Base-by-base conservation (phyloP, 306 rosid genomes). In the Datisca glomerata region DNA sequence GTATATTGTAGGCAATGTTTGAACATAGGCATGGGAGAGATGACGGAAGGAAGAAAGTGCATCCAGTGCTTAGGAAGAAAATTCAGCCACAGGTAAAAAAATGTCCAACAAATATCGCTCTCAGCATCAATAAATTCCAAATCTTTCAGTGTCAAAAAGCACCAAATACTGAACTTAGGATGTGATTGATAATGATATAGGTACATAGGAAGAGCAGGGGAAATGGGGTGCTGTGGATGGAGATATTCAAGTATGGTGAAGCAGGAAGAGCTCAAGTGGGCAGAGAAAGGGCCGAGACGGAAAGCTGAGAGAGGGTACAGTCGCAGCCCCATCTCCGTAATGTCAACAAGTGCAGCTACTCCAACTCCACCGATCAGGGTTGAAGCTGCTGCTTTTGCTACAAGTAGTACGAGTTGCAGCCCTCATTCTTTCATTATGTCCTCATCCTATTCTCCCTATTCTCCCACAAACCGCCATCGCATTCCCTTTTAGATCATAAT, bases 41-140 rank as follows among this genome's bases (percentile, higher is more conserved):
- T 86, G 94, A 73, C 47, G 0, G 96, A 86, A 58, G 96, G 96
- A 61, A 78, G 94, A 47, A 86, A 86, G 71, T 86, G 96, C 43
- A 19, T 69, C 0, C 67, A 79, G 45, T 86, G 96, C 56, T 69
- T 86, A 37, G 96, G 96, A 41, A 60, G 66, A 54, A 72, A 78
- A 73, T 82, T 78, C 65, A 81, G 94, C 67, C 92, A 78, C 57
- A 81, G 96, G 92, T 81, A 64, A 39, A n/a, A n/a, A n/a, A n/a
- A n/a, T n/a, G n/a, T n/a, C n/a, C n/a, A n/a, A n/a, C n/a, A n/a
- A n/a, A n/a, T n/a, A n/a, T n/a, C n/a, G n/a, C n/a, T n/a, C n/a
- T n/a, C n/a, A n/a, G n/a, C n/a, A n/a, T n/a, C n/a, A n/a, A n/a
- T n/a, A n/a, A n/a, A n/a, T n/a, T n/a, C 14, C 25, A 8, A 3